These are phyloP conservation scores for Boletellus deceptivus DNA, from an alignment of 1,284 basidiomycete genomes.

Conservation along the genomic window DNA sequence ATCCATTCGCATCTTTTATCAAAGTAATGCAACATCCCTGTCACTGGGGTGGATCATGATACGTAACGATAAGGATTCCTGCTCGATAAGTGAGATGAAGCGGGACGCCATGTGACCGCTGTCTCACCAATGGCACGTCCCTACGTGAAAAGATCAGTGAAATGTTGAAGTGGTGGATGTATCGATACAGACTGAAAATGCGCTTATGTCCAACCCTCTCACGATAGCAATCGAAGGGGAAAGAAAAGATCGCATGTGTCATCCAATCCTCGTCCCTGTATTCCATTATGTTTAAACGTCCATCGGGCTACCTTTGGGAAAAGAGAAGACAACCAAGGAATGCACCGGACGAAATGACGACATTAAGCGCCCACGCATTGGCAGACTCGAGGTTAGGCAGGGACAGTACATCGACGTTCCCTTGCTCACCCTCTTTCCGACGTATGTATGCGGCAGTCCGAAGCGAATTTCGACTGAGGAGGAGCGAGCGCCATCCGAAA, in stretches of 20 bases:
- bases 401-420: conserved; percentile 5
- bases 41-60: conserved; percentile 47
- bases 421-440: conserved; percentile 27
- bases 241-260: conserved; percentile 68
- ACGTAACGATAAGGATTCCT: conserved; percentile 59
- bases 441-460: conserved; percentile 57
- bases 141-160: conserved; percentile 32
- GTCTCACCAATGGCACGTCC: conserved; percentile 88
- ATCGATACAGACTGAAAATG: conserved; percentile 63
- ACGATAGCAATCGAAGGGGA: conserved; percentile 10
- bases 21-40: too few relatives aligned
- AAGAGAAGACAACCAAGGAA: conserved; percentile 12
- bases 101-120: conserved; percentile 89
- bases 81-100: conserved; percentile 96
- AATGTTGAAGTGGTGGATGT: background rate
- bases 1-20: too few relatives aligned
- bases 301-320: conserved; percentile 61
- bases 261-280: conserved; percentile 83
- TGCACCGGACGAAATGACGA: conserved; percentile 4
- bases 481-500: conserved; percentile 89
- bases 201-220: conserved; percentile 60
- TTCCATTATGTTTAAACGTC: conserved; percentile 88
- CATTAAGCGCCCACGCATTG: conserved; percentile 29
- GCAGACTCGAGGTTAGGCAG: conserved; percentile 66
- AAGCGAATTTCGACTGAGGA: conserved; percentile 81